Evolutionary conservation across 768 basidiomycete species (phyloP), one percentile per base, ranked within the genome.

Genomic region (Lactarius evosmus): DNA sequence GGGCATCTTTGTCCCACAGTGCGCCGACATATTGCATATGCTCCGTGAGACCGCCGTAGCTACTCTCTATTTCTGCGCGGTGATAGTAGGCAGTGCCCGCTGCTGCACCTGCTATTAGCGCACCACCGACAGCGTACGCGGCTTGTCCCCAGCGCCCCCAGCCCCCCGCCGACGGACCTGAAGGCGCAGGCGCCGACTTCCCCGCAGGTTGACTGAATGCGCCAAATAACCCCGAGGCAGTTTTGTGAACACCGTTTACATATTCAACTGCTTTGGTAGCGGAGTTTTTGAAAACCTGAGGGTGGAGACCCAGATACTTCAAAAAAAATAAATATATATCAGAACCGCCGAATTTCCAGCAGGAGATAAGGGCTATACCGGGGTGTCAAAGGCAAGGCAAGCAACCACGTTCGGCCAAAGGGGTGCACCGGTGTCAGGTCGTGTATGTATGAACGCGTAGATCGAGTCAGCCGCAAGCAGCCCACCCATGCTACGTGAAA

Each of bases 371-470:
- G 56, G 34, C 72, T 25, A 85, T 74, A 92, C 94, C 11, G 95
- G 95, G 0, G 95, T 96, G 71, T 98, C 95, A 71, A 89, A 96
- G 7, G 94, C 88, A 53, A 93, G 77, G 66, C 86, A 87, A 0
- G 88, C 94, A 27, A 95, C 82, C 60, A 97, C 89, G 57, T 83
- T 86, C 2, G 95, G 95, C 95, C 95, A 98, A 5, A 96, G 74
- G 0, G 89, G 86, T 3, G 85, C 85, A 12, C 75, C 72, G 56
- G 76, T 76, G 67, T 91, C 86, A 6, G 89, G 85, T 25, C 89
- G 80, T 33, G 86, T 79, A 17, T 82, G 79, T 38, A 84, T 76
- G 62, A 97, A 89, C 70, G 87, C 89, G 30, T 88, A 74, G 33
- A 94, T 75, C 4, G 90, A 84, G 70, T 98, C 95, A 2, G 95